These are phyloP conservation scores for Aspergillus uvarum DNA, from an alignment of 2,329 filamentous ascomycete species.

Conservation along the genomic window DNA sequence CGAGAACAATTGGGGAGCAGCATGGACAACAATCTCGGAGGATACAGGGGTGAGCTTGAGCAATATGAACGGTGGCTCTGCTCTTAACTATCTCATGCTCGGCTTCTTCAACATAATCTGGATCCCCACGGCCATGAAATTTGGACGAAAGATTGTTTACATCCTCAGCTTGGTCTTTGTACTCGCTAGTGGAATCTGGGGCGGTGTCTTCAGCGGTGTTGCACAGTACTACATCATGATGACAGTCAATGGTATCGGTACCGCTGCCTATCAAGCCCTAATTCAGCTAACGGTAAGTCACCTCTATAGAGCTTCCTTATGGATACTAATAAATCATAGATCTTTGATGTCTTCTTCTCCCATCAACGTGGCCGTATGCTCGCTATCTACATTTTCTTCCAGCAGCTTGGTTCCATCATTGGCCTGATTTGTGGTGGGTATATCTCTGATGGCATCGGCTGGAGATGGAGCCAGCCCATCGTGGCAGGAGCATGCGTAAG, in stretches of 20 bases:
- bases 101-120: constrained; percentile 46
- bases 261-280: constrained; percentile 39
- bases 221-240: constrained; percentile 34
- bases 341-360: constrained; percentile 42
- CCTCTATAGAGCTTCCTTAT: not conserved
- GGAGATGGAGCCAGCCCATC: constrained; percentile 38
- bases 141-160: constrained; percentile 37
- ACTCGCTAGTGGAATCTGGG: constrained; percentile 33
- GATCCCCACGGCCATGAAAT: constrained; percentile 35
- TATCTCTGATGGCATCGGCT: constrained; percentile 36
- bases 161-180: constrained; percentile 36
- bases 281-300: constrained; percentile 38
- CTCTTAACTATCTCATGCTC: constrained; percentile 43
- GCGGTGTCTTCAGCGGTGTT: constrained; percentile 25
- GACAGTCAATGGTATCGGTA: constrained; percentile 36
- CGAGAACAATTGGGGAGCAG: constrained; percentile 44
- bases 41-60: constrained; percentile 40
- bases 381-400: constrained; percentile 42
- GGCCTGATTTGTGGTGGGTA: constrained; percentile 40
- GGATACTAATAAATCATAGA: constrained; percentile 16
- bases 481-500: constrained; percentile 33
- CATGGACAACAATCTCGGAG: constrained; percentile 43
- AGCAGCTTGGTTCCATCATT: constrained; percentile 41
- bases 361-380: constrained; percentile 40
- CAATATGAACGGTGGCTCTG: constrained; percentile 45